phyloP scores from a whole-genome alignment of 345 rosid species.

The Syzygium aqueum region DNA sequence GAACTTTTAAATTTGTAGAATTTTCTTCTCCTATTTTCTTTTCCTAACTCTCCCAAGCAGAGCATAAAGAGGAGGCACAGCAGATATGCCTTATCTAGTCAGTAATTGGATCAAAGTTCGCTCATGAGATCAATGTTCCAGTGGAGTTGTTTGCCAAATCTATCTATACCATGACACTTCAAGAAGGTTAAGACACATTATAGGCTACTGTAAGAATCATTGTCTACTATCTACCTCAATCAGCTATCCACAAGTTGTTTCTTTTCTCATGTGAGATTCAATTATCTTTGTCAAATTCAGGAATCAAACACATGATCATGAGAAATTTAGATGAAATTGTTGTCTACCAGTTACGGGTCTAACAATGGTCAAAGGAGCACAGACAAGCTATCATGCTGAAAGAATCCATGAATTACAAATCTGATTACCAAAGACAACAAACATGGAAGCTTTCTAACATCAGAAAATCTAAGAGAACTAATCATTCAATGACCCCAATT shows the following conservation, averaged over 20 bases:
- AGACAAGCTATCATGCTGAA: neutral
- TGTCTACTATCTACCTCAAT: neutral
- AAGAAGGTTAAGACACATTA: neutral
- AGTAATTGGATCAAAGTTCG: neutral
- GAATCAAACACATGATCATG: neutral
- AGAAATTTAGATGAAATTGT: neutral
- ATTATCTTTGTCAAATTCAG: neutral
- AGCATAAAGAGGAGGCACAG: neutral
- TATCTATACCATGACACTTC: neutral
- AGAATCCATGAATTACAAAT: neutral
- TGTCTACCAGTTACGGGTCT: neutral
- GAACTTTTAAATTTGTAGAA: neutral
- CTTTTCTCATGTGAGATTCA: neutral
- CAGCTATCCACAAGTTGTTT: neutral
- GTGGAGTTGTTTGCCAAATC: neutral
- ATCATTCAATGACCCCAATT: neutral
- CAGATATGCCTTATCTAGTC: neutral
- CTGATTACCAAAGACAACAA: neutral
- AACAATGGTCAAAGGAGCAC: neutral
- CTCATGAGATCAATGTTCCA: neutral
- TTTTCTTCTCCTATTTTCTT: neutral
- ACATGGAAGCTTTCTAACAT: neutral
- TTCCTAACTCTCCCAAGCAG: neutral
- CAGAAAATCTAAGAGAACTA: neutral
- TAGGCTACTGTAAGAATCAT: neutral